Evolutionary conservation across 2,329 filamentous ascomycete species (phyloP), one percentile per base, ranked within the genome.

Genomic region (Aspergillus pseudoterreus): DNA sequence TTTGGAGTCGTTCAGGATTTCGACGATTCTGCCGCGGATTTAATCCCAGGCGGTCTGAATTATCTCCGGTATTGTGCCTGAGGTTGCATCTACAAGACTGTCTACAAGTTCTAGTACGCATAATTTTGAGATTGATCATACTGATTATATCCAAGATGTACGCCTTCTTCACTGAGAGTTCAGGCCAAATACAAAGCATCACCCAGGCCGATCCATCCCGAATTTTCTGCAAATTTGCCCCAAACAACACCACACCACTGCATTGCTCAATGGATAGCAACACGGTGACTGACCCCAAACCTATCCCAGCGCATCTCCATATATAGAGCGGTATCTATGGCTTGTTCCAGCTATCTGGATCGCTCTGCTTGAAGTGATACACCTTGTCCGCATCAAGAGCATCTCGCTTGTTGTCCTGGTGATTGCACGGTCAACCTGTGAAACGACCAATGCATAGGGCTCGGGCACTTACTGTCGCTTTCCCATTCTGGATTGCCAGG

Each of bases 31-130:
- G 48, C 47, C 43, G 38, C 47, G 54, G 52, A 53, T 35, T 55
- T 57, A 53, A 27, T 8, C 9, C 6, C 50, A 52, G 54, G 57
- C 57, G 57, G 57, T 59, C 49, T 43, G 43, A 2, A 3, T 47
- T 59, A 57, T 46, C 46, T 49, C 55, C 55, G 55, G 4, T 9
- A 4, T 11, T 1, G 5, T 35, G 17, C 33, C 19, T 47, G 45
- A 41, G 39, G 39, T 9, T 6, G 39, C 19, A 22, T 10, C 3
- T 42, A 42, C 19, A 42, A 17, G 8, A 42, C 10, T 12, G 11
- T 35, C n/a, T 12, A 12, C 33, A 12, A 4, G 11, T 35, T 35
- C 35, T 15, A 10, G 35, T 38, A 38, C 15, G 11, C 1, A 8
- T 4, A 17, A 6, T 17, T 38, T 30, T 30, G 27, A 30, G 27